A percentile compares a stretch with the other conserved stretches of the same genome.
These are phyloP conservation scores for Aspergillus intermedius DNA, from an alignment of 2,329 filamentous ascomycete genomes.

Conservation along the genomic window DNA sequence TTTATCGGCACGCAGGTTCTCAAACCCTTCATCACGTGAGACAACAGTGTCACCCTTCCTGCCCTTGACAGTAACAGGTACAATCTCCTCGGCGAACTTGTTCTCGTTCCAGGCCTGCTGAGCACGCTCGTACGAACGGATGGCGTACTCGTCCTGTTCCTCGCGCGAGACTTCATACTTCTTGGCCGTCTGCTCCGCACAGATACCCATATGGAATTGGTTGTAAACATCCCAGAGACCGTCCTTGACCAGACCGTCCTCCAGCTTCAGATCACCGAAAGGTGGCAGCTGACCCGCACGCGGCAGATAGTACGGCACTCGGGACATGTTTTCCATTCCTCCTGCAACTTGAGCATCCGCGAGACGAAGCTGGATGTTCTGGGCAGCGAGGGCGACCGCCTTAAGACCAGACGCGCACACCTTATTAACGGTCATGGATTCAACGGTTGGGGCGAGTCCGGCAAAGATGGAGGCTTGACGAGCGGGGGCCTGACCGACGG, in stretches of 20 bases:
- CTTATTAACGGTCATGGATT: slow-evolving; percentile 94
- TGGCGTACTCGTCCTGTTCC: slow-evolving; percentile 85
- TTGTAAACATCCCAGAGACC: slow-evolving; percentile 95
- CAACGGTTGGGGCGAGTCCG: slow-evolving; percentile 70
- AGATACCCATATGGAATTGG: slow-evolving; percentile 96
- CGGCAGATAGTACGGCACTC: slow-evolving; percentile 83
- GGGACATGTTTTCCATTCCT: slow-evolving; percentile 97
- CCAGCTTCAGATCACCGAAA: slow-evolving; percentile 80
- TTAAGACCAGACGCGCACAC: slow-evolving; percentile 95
- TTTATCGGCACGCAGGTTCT: slow-evolving; percentile 81
- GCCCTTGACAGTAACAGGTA: slow-evolving; percentile 74
- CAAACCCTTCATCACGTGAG: slow-evolving; percentile 80
- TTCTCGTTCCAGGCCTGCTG: slow-evolving; percentile 81
- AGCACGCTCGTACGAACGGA: slow-evolving; percentile 79
- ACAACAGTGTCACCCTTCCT: slow-evolving; percentile 78
- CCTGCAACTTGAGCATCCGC: slow-evolving; percentile 85
- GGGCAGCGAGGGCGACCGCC: slow-evolving; percentile 80
- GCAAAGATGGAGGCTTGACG: slow-evolving; percentile 87
- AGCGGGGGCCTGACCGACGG: slow-evolving; percentile 82
- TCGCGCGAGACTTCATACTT: slow-evolving; percentile 73
- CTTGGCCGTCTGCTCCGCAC: slow-evolving; percentile 90
- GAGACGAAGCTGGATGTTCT: slow-evolving; percentile 88
- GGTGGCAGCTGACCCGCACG: slow-evolving; percentile 74
- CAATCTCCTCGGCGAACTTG: slow-evolving; percentile 83
- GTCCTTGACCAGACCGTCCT: slow-evolving; percentile 91